A percentile compares a stretch with the other conserved stretches of the same genome.
phyloP scores from a whole-genome alignment of 306 rosid genomes.

The Gynostemma pentaphyllum region DNA sequence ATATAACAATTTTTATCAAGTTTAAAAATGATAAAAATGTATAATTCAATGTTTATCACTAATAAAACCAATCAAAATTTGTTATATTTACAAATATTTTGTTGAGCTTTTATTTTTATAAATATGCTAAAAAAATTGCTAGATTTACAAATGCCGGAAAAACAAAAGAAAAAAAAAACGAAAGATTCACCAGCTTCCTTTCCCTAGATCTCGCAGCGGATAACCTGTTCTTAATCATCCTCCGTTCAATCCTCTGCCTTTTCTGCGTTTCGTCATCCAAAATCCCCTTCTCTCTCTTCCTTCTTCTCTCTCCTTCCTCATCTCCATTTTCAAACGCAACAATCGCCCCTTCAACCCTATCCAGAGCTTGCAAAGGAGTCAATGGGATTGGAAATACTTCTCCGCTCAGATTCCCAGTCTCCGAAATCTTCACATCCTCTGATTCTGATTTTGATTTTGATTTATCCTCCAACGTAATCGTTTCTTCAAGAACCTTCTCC shows the following conservation, averaged over 20 bases:
- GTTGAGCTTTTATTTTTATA: no score
- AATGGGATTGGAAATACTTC: conserved; percentile 28
- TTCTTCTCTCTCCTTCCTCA: conserved; percentile 22
- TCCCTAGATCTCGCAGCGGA: conserved; percentile 52
- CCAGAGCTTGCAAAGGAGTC: conserved; percentile 35
- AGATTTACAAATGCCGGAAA: no score
- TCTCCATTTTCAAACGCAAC: conserved; percentile 42
- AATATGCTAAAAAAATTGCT: no score
- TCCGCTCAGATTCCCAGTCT: conserved; percentile 31
- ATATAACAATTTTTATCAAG: no score
- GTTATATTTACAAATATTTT: no score
- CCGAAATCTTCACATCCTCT: conserved; percentile 38
- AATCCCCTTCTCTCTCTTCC: conserved; percentile 25
- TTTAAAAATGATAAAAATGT: no score
- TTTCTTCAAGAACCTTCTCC: conserved; percentile 46
- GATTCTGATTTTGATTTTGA: conserved; percentile 33
- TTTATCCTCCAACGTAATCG: conserved; percentile 78
- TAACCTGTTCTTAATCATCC: conserved; percentile 51
- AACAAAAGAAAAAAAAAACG: neutral
- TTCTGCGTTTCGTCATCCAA: conserved; percentile 39
- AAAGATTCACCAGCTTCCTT: conserved; percentile 30
- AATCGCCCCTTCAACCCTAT: conserved; percentile 43
- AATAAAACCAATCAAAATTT: no score
- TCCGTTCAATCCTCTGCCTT: conserved; percentile 31
- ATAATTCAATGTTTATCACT: no score